Evolutionary conservation across 768 basidiomycete species (phyloP).

Genomic region (Termitomyces bulborhizus): DNA sequence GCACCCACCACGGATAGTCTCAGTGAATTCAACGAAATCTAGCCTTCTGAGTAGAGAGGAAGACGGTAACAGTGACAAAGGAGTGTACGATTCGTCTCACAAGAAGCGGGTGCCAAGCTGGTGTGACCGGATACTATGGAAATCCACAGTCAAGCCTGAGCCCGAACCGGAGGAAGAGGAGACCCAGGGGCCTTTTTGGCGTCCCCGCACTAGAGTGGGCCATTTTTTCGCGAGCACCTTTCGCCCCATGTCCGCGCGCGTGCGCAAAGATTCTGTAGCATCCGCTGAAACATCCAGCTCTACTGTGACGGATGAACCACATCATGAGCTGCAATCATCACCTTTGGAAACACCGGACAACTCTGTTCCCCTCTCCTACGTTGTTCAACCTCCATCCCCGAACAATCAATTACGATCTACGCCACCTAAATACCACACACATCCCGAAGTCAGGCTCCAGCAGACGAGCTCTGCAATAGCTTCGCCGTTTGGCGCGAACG

Average conservation of each 20-base stretch:
- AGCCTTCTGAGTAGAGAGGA: slow-evolving; percentile 31
- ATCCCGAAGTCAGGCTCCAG: background rate
- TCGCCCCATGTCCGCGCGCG: slow-evolving; percentile 35
- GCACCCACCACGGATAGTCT: slow-evolving; percentile 23
- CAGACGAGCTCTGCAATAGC: slow-evolving; percentile 2
- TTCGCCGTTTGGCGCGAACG: background rate
- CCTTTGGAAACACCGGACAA: slow-evolving; percentile 16
- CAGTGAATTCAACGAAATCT: slow-evolving; percentile 29
- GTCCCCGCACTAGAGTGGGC: slow-evolving; percentile 40
- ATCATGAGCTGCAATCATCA: background rate
- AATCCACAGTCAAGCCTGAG: slow-evolving; percentile 54
- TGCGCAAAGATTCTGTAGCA: slow-evolving; percentile 29
- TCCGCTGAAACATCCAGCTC: slow-evolving; percentile 21
- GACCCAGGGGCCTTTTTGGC: slow-evolving; percentile 17
- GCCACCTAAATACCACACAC: slow-evolving; percentile 10
- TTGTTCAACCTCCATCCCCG: slow-evolving; percentile 12
- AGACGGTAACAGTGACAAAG: slow-evolving; percentile 39
- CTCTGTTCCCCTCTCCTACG: slow-evolving; percentile 17
- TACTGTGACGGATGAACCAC: slow-evolving; percentile 9
- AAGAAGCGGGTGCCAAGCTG: slow-evolving; percentile 84
- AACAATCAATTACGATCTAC: slow-evolving; percentile 9
- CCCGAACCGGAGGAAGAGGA: slow-evolving; percentile 33
- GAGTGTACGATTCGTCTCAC: slow-evolving; percentile 75
- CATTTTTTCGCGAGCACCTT: slow-evolving; percentile 51
- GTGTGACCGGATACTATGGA: slow-evolving; percentile 86